These are phyloP conservation scores for Leccinum angustisporum DNA, from an alignment of 1,284 basidiomycete species.

Conservation along the genomic window DNA sequence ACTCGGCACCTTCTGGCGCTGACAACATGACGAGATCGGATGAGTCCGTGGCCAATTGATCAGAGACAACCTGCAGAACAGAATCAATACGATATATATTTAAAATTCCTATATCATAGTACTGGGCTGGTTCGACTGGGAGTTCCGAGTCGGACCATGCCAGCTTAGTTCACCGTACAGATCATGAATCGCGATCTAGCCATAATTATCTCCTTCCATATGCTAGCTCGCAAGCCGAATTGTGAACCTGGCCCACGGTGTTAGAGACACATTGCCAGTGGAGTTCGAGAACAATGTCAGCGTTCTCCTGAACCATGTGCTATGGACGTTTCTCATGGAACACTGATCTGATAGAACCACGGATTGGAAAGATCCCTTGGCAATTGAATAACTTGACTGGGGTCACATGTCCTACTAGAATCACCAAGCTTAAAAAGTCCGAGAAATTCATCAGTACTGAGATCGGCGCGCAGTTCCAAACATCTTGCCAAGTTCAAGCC, in stretches of 20 bases:
- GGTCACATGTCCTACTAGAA: background rate
- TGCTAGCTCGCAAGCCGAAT: background rate
- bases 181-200: background rate
- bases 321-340: background rate
- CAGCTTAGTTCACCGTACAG: background rate
- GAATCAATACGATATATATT: background rate
- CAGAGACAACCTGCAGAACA: background rate
- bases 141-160: background rate
- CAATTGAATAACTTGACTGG: no score
- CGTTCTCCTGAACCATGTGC: background rate
- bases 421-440: background rate
- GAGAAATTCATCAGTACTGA: background rate
- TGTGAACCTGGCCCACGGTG: background rate
- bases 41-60: background rate
- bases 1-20: background rate
- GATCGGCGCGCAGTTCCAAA: background rate
- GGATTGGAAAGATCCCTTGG: background rate
- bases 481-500: background rate
- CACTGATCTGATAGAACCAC: background rate
- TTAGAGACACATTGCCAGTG: background rate
- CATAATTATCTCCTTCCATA: background rate
- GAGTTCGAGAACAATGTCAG: background rate
- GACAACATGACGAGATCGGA: background rate
- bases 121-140: background rate
- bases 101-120: background rate